Conservation (phyloP, 129 eudicot species). For the Escallonia herrerae region DNA sequence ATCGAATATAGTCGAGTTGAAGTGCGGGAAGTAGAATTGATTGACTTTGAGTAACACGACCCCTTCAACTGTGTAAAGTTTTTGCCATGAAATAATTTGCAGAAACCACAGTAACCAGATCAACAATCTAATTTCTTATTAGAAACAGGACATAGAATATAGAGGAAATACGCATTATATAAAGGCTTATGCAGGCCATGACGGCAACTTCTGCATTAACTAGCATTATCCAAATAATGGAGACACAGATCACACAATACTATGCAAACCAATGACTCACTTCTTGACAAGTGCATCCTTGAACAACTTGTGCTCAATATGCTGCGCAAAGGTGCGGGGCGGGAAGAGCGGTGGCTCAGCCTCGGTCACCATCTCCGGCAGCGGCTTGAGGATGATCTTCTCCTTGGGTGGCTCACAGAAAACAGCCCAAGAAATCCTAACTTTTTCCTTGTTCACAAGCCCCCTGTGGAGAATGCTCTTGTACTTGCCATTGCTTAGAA, state of each 20-base stretch:
- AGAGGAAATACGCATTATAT: background rate
- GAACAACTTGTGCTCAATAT: conserved; percentile 69
- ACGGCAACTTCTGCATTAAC: background rate
- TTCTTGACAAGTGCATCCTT: conserved; percentile 19
- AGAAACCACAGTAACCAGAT: too few species aligned
- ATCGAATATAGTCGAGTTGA: too few species aligned
- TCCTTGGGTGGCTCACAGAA: conserved; percentile 96
- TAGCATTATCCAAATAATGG: background rate
- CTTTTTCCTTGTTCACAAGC: conserved; percentile 87
- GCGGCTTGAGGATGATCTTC: conserved; percentile 69
- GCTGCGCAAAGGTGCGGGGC: conserved; percentile 84
- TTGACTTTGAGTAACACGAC: too few species aligned
- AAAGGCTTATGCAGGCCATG: background rate
- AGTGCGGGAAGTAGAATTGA: too few species aligned
- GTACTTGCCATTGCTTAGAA: conserved; percentile 87
- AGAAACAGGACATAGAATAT: background rate
- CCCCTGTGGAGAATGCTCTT: conserved; percentile 93
- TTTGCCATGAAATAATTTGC: too few species aligned
- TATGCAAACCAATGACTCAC: background rate
- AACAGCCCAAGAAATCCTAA: conserved; percentile 91
- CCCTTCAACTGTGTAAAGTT: too few species aligned
- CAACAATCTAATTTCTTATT: too few species aligned
- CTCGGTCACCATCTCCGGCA: conserved; percentile 71
- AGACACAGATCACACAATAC: background rate
- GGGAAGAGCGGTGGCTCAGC: conserved; percentile 64